These are phyloP conservation scores for Rhizopogon roseolus DNA, from an alignment of 768 basidiomycete genomes.

Conservation along the genomic window DNA sequence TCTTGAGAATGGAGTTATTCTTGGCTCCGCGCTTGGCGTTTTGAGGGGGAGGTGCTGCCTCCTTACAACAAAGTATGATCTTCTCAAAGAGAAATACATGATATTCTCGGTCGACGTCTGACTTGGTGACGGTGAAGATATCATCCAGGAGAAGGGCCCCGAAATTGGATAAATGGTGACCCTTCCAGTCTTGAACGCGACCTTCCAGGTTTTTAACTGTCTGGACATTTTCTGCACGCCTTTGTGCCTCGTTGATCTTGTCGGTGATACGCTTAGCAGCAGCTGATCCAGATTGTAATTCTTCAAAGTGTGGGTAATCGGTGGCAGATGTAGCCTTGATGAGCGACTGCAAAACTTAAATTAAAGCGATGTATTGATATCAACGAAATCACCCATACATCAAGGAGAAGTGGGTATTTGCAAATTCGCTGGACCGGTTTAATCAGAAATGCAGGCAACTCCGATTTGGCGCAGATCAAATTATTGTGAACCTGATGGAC, in stretches of 20 bases:
- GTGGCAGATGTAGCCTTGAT: constrained; percentile 63
- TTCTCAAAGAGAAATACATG: constrained; percentile 98
- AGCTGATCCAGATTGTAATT: constrained; percentile 78
- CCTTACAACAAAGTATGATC: constrained; percentile 98
- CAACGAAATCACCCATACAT: constrained; percentile 46
- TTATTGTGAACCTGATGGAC: constrained; percentile 62
- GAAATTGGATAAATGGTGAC: constrained; percentile 91
- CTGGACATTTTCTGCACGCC: constrained; percentile 85
- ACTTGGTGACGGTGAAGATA: constrained; percentile 93
- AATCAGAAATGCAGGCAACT: constrained; percentile 94
- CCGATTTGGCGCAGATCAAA: constrained; percentile 86
- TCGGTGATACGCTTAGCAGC: constrained; percentile 92
- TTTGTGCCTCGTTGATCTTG: constrained; percentile 92
- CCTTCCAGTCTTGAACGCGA: constrained; percentile 98
- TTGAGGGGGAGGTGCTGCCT: constrained; percentile 56
- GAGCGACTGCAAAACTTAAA: constrained; percentile 47
- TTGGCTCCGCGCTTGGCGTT: constrained; percentile 71
- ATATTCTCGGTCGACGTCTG: constrained; percentile 94
- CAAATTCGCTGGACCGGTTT: constrained; percentile 98
- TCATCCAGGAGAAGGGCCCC: constrained; percentile 94
- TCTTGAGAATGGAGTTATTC: constrained; percentile 87
- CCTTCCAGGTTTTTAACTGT: constrained; percentile 82
- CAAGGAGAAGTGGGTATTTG: constrained; percentile 94
- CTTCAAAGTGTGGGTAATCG: constrained; percentile 69
- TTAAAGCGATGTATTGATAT: constrained; percentile 9